Base-by-base conservation (phyloP, 108 stramenopile species). In the Craspedostauros australis region DNA sequence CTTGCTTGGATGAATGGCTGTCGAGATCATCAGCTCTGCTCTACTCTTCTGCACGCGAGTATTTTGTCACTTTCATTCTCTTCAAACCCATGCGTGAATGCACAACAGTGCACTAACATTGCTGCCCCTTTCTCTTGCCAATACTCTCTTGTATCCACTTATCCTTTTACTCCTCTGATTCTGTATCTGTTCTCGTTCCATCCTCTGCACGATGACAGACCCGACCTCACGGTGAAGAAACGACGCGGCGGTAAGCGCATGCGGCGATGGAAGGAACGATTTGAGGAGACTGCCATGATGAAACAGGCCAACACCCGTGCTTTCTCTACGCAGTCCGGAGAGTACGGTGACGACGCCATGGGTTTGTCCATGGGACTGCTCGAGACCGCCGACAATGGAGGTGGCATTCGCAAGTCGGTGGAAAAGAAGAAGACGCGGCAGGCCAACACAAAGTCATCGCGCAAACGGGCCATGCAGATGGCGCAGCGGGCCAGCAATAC, bases 301-400 rank as follows among this genome's bases (percentile, higher is more conserved):
- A 93, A 95, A 58, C 84, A 88, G 54, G 85, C 86, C 20, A 95
- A 96, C 54, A 84, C 88, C 19, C 72, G 92, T 25, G 76, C 88
- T 14, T 96, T 95, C 52, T 78, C 75, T 5, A 54, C 70, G 4
- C 73, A 73, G 46, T 65, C 79, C 32, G 88, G 86, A 39, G 95
- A 96, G 69, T 97, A 97, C 46, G 94, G 94, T 5, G 96, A 97
- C 54, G 90, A 89, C 60, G 89, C 88, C 41, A 97, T 97, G 96
- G 96, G 96, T 25, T 68, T 90, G 16, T 82, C 84, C 15, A 55
- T 86, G 45, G 96, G 96, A 23, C 74, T 91, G 66, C 68, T 96
- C 9, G 87, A 84, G 50, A 80, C 80, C 7, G 64, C 69, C 43
- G 82, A 84, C 43, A 83, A 73, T n/a, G 83, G 64, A 30, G 80